Evolutionary conservation across 1,284 basidiomycete genomes (phyloP).

Genomic region (Phellinidium pouzarii): DNA sequence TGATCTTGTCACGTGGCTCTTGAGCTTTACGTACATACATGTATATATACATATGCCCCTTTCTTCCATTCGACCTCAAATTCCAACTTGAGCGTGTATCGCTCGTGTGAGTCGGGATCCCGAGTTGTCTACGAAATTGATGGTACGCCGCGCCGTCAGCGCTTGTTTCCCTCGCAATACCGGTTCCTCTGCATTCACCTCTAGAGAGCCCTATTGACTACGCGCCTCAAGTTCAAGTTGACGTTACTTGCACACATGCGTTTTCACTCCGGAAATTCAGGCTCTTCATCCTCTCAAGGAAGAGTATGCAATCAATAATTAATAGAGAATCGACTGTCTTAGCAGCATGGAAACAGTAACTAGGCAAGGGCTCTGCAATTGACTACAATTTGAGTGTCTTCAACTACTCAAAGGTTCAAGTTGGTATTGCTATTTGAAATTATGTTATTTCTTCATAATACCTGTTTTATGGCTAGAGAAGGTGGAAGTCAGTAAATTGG

Average conservation of each 20-base stretch:
- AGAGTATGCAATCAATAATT: slow-evolving; percentile 38
- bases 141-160: too few species aligned
- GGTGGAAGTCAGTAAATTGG: slow-evolving; percentile 63
- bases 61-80: too few species aligned
- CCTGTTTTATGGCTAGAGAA: slow-evolving; percentile 23
- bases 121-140: too few species aligned
- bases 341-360: slow-evolving; percentile 53
- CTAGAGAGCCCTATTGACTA: slow-evolving; percentile 16
- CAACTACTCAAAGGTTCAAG: slow-evolving; percentile 40
- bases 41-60: too few species aligned
- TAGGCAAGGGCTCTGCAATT: slow-evolving; percentile 44
- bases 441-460: background rate
- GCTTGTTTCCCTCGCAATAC: too few species aligned
- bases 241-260: slow-evolving; percentile 30
- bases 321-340: slow-evolving; percentile 37
- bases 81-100: too few species aligned
- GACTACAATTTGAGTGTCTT: slow-evolving; percentile 45
- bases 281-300: slow-evolving; percentile 42
- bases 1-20: too few species aligned
- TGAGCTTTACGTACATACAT: too few species aligned
- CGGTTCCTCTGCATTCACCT: too few species aligned
- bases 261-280: slow-evolving; percentile 46
- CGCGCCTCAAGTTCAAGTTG: slow-evolving; percentile 10
- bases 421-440: slow-evolving; percentile 43
- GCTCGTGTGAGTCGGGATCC: too few species aligned